phyloP scores from a whole-genome alignment of 2,329 filamentous ascomycete genomes.

The Hymenoscyphus infarciens region DNA sequence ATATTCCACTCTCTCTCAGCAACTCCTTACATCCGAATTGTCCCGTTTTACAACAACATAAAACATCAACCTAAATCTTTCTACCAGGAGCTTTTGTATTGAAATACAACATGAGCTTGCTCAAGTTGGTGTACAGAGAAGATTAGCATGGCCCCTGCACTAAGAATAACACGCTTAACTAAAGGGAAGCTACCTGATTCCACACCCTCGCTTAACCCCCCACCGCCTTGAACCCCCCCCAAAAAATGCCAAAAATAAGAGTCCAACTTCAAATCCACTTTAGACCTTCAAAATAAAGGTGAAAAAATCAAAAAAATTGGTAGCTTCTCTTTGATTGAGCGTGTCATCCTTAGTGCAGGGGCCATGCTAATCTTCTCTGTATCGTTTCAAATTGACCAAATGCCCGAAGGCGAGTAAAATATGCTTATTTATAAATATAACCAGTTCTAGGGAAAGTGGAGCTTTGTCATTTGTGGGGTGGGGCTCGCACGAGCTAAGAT shows the following conservation, averaged over 20 bases:
- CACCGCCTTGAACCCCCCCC: too few relatives aligned
- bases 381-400: slow-evolving; percentile 55
- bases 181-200: slow-evolving; percentile 46
- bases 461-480: too few relatives aligned
- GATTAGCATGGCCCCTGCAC: slow-evolving; percentile 81
- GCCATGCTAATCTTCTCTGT: slow-evolving; percentile 79
- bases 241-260: too few relatives aligned
- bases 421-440: slow-evolving; percentile 26
- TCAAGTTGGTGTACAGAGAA: slow-evolving; percentile 54
- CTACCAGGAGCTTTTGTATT: too few relatives aligned
- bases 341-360: slow-evolving; percentile 93
- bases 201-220: too few relatives aligned
- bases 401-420: slow-evolving; percentile 13
- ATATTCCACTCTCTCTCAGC: too few relatives aligned
- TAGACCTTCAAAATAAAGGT: background rate
- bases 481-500: too few relatives aligned
- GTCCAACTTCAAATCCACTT: background rate
- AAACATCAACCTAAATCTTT: too few relatives aligned
- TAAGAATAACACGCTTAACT: slow-evolving; percentile 93
- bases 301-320: slow-evolving; percentile 55
- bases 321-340: slow-evolving; percentile 77
- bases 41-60: too few relatives aligned
- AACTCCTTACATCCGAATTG: too few relatives aligned
- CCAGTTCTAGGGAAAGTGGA: background rate
- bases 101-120: too few relatives aligned